phyloP scores from a whole-genome alignment of 2,329 filamentous ascomycete species.

The Cordyceps cateniannulata region DNA sequence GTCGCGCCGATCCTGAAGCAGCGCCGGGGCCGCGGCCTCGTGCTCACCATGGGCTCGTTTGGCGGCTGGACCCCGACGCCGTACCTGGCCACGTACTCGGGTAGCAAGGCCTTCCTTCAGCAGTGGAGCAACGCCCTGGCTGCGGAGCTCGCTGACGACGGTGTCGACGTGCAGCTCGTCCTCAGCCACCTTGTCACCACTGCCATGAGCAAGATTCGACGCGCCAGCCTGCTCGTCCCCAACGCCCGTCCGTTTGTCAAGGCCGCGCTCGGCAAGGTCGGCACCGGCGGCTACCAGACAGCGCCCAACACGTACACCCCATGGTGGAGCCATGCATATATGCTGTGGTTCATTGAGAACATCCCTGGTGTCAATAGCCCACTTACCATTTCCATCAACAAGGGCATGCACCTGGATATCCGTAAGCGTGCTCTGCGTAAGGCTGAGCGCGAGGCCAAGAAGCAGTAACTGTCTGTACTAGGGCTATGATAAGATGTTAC shows the following conservation, averaged over 20 bases:
- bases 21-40: constrained; percentile 71
- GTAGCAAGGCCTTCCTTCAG: constrained; percentile 96
- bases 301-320: constrained; percentile 83
- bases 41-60: constrained; percentile 96
- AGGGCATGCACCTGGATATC: constrained; percentile 74
- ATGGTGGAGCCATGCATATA: constrained; percentile 84
- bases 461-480: constrained; percentile 33
- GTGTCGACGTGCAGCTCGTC: constrained; percentile 84
- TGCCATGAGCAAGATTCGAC: constrained; percentile 94
- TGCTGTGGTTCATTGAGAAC: constrained; percentile 74
- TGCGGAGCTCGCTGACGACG: constrained; percentile 71
- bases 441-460: constrained; percentile 74
- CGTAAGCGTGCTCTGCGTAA: constrained; percentile 77
- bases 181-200: constrained; percentile 90
- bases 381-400: constrained; percentile 43
- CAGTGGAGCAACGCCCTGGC: constrained; percentile 88
- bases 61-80: constrained; percentile 89
- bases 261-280: constrained; percentile 72
- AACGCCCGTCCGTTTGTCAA: constrained; percentile 77
- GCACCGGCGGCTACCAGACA: constrained; percentile 69
- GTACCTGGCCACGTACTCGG: constrained; percentile 90
- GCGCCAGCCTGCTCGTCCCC: constrained; percentile 69
- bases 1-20: constrained; percentile 78
- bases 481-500: not conserved
- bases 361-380: constrained; percentile 44